phyloP scores from a whole-genome alignment of 108 stramenopile species.

The Stephanodiscus triporus region DNA sequence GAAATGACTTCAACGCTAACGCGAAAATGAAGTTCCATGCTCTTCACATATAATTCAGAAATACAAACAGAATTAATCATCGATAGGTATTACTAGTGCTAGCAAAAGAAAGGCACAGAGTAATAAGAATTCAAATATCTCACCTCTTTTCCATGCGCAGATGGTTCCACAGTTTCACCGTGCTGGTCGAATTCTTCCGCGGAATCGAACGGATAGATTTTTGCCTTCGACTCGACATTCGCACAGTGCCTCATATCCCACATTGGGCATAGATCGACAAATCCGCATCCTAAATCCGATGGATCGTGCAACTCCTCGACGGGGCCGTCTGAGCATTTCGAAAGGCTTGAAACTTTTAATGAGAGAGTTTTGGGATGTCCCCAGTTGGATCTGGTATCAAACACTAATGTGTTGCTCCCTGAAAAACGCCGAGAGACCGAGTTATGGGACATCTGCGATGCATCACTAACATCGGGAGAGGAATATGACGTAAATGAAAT shows the following conservation, averaged over 20 bases:
- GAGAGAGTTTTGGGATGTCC: slow-evolving; percentile 79
- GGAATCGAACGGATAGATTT: slow-evolving; percentile 35
- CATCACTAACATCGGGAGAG: slow-evolving; percentile 7
- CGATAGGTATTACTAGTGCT: background rate
- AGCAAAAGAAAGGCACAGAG: background rate
- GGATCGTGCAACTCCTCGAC: slow-evolving; percentile 26
- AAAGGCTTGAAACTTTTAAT: slow-evolving; percentile 50
- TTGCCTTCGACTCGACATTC: slow-evolving; percentile 15
- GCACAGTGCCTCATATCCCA: slow-evolving; percentile 46
- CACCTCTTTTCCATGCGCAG: slow-evolving; percentile 19
- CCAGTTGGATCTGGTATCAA: slow-evolving; percentile 79
- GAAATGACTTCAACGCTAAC: slow-evolving; percentile 56
- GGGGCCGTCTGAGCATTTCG: slow-evolving; percentile 15
- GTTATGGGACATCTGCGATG: slow-evolving; percentile 10
- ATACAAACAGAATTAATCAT: background rate
- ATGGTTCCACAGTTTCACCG: slow-evolving; percentile 45
- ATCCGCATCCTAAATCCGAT: slow-evolving; percentile 63
- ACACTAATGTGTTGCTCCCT: slow-evolving; percentile 51
- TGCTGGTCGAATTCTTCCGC: slow-evolving; percentile 71
- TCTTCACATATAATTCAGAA: slow-evolving; percentile 9
- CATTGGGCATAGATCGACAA: slow-evolving; percentile 63
- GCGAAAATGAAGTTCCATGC: slow-evolving; percentile 59
- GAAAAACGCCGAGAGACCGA: slow-evolving; percentile 45
- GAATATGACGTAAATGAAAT: background rate
- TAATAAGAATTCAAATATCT: background rate